Evolutionary conservation across 129 eudicot genomes (phyloP).

Genomic region (carrot (Daucus carota)): DH1_v3.0 NC_030381.2:51261001-51261500

Average conservation of each 20-base stretch:
- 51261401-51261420: not conserved
- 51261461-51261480: conserved; percentile 17
- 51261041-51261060: not conserved
- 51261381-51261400: conserved; percentile 8
- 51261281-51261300: not conserved
- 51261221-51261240: conserved; percentile 4
- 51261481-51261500: not conserved
- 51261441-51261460: not conserved
- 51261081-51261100: conserved; percentile 7
- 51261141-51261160: conserved; percentile 8
- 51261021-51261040: not conserved
- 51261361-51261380: conserved; percentile 5
- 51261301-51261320: conserved; percentile 14
- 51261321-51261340: not conserved
- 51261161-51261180: not conserved
- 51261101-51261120: not conserved
- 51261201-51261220: not conserved
- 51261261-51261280: not conserved
- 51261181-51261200: not conserved
- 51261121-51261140: conserved; percentile 6
- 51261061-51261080: not conserved
- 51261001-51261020: conserved; percentile 2
- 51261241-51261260: conserved; percentile 6
- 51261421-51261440: not conserved
- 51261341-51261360: not conserved